phyloP scores from a whole-genome alignment of 208 protist genomes.

The Leishmania braziliensis region DNA sequence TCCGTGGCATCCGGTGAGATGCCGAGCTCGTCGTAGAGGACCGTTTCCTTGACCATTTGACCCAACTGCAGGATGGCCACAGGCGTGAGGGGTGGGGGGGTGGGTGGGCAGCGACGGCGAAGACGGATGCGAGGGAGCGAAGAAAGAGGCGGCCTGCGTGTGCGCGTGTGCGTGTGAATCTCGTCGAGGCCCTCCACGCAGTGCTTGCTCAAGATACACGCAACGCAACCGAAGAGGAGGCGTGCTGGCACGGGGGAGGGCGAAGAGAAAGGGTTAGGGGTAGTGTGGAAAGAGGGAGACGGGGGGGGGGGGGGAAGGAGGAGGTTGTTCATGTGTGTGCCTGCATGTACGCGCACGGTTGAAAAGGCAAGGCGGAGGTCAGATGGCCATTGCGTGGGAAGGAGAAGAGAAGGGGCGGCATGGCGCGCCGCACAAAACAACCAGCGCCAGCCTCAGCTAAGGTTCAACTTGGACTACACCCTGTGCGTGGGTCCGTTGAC shows the following conservation, averaged over 20 bases:
- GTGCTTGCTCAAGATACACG: background rate
- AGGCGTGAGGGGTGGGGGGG: background rate
- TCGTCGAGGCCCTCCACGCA: background rate
- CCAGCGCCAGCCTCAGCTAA: background rate
- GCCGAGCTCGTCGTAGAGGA: conserved; percentile 82
- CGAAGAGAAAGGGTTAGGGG: background rate
- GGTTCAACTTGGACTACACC: background rate
- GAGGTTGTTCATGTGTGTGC: background rate
- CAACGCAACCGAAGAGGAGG: background rate
- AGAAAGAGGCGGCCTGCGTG: no score
- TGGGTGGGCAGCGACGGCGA: background rate
- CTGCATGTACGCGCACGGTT: background rate
- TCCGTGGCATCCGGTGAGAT: conserved; percentile 65
- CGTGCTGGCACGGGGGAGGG: no score
- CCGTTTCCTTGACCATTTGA: conserved; percentile 78
- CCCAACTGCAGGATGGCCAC: background rate
- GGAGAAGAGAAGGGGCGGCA: background rate
- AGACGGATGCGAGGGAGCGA: background rate
- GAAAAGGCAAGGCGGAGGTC: background rate
- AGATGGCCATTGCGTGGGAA: background rate
- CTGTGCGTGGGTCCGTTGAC: background rate
- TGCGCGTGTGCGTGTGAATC: background rate
- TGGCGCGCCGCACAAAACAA: background rate
- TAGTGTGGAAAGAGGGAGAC: background rate
- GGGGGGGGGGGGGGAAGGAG: no score